Base-by-base conservation (phyloP, 139 green algal species). In the Pleodorina starrii region DNA sequence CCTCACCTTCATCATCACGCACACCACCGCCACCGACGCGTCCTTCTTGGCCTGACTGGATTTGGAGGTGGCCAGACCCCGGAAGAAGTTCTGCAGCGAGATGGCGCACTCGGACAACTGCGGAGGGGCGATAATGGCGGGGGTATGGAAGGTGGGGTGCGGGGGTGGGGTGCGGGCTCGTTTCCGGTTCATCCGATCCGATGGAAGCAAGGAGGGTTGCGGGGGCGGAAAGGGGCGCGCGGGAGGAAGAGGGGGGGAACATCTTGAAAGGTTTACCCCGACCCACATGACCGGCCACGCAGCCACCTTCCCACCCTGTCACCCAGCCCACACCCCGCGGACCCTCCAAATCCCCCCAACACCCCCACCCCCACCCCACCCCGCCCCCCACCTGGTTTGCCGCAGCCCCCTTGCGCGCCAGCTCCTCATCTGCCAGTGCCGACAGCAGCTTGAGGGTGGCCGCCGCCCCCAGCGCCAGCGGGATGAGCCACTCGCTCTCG, bases 1-100 rank as follows among this genome's bases (percentile, higher is more conserved):
- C n/a, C n/a, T n/a, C 66, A 92, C 89, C 90, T 91, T 91, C 71
- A 93, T 89, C 91, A 93, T 93, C 84, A 93, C 79, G 71, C 88
- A 92, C n/a, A 89, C 91, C 2, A 93, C 63, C 3, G 66, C 88
- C 79, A 93, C 84, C 2, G 79, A 86, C 10, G 84, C 85, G 32
- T 90, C 84, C n/a, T 72, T 54, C 85, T 93, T 93, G 77, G 46
- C 44, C 32, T 90, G 84, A 27, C 36, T 63, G 32, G 43, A 69
- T 69, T 82, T 82, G 68, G 23, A 48, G 50, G 68, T 89, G 63
- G 82, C 66, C 36, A 89, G 84, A 29, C 69, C 84, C 23, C 84
- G 63, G 85, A 93, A 92, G 27, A 93, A 59, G 46, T 81, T 50
- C 77, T 93, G 91, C 32, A 92, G 85, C 9, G 85, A 32, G 83